phyloP scores from a whole-genome alignment of 2,329 filamentous ascomycete species.

The Xylariaceae sp. region DNA sequence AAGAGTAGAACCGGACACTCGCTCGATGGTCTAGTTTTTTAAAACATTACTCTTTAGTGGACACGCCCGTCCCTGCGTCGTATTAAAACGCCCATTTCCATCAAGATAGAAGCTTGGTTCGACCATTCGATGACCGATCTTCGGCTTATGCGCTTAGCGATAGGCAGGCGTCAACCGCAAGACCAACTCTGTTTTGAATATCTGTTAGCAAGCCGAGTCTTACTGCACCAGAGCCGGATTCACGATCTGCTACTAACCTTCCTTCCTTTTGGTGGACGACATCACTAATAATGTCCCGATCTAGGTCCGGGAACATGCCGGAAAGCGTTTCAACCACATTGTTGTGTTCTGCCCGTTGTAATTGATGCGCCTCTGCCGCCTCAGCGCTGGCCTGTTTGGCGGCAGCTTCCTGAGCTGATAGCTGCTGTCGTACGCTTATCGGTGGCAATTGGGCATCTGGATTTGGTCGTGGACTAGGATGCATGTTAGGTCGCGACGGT shows the following conservation, averaged over 20 bases:
- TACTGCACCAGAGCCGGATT: neutral
- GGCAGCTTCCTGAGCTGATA: conserved; percentile 80
- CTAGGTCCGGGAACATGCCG: conserved; percentile 94
- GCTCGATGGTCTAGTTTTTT: neutral
- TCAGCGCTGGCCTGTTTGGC: conserved; percentile 88
- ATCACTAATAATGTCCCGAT: conserved; percentile 91
- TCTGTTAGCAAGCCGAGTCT: conserved; percentile 15
- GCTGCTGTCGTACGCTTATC: conserved; percentile 36
- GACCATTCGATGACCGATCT: neutral
- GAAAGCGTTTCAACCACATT: conserved; percentile 91
- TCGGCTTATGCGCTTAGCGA: conserved; percentile 49
- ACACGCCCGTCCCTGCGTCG: neutral
- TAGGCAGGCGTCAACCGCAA: conserved; percentile 82
- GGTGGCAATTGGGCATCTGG: conserved; percentile 33
- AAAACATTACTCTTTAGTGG: neutral
- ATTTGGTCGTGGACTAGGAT: conserved; percentile 31
- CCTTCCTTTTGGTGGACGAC: conserved; percentile 95
- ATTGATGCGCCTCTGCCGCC: conserved; percentile 75
- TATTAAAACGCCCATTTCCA: neutral
- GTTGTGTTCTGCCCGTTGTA: conserved; percentile 78
- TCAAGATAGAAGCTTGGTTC: neutral
- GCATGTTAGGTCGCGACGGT: conserved; percentile 28
- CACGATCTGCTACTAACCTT: conserved; percentile 53
- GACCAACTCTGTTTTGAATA: conserved; percentile 56
- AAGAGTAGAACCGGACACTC: neutral